phyloP scores from a whole-genome alignment of 192 early-diverging fungal genomes.

The Dissophora ornata region DNA sequence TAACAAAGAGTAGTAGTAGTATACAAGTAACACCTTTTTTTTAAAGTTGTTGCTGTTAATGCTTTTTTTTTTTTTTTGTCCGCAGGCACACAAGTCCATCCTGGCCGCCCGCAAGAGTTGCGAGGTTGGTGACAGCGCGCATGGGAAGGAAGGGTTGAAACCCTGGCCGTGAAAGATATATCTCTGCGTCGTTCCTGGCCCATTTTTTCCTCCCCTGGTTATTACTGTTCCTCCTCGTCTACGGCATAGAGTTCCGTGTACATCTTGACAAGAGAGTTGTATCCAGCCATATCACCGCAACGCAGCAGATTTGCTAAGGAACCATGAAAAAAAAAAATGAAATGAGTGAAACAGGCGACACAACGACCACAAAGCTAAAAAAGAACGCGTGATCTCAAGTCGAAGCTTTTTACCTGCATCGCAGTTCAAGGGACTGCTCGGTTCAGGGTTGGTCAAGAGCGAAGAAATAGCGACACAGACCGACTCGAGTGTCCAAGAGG shows the following conservation, averaged over 20 bases:
- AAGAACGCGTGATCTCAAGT: too few species aligned
- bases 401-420: conserved; percentile 85
- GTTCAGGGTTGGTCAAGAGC: conserved; percentile 88
- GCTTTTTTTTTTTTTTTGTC: too few species aligned
- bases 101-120: too few species aligned
- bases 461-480: conserved; percentile 85
- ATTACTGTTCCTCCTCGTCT: conserved; percentile 21
- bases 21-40: too few species aligned
- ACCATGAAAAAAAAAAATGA: not conserved
- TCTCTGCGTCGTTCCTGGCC: too few species aligned
- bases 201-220: not conserved
- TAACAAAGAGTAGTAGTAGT: too few species aligned
- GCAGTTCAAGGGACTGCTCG: conserved; percentile 92
- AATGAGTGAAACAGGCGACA: too few species aligned
- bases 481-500: conserved; percentile 93
- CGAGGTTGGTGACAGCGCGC: too few species aligned
- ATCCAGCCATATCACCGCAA: conserved; percentile 87
- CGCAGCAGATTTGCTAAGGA: conserved; percentile 83
- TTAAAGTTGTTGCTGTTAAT: too few species aligned
- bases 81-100: too few species aligned
- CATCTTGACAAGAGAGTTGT: conserved; percentile 87
- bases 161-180: not conserved
- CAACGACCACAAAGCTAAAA: too few species aligned
- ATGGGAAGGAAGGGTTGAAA: too few species aligned
- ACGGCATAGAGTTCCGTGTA: conserved; percentile 83